Percentiles rank a stretch among this genome's conserved stretches.
Evolutionary conservation across 495 filamentous ascomycete genomes (phyloP).

Genomic region (Aspergillus incahuasiensis): DNA sequence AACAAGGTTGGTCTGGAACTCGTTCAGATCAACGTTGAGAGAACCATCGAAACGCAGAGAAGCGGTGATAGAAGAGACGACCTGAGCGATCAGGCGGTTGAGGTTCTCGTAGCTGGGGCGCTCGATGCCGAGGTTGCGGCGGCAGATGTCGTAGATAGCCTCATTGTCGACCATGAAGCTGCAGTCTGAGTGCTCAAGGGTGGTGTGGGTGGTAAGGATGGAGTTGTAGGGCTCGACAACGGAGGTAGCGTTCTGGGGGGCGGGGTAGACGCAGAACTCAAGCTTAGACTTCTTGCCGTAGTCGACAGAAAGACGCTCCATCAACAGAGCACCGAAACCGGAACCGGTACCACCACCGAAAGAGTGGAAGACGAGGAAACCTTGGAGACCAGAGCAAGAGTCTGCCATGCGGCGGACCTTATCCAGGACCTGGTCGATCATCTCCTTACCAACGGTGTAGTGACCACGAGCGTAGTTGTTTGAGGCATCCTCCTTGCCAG

Average conservation of each 20-base stretch:
- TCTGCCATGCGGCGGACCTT: constrained; percentile 94
- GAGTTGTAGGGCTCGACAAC: constrained; percentile 99
- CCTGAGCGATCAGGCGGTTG: constrained; percentile 97
- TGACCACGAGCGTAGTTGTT: constrained; percentile 99
- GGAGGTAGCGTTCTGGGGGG: constrained; percentile 91
- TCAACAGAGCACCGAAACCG: constrained; percentile 93
- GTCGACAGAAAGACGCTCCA: constrained; percentile 96
- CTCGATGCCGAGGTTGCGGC: constrained; percentile 92
- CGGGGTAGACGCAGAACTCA: constrained; percentile 98
- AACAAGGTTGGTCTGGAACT: constrained; percentile 99
- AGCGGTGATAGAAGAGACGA: constrained; percentile 97
- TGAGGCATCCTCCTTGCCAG: constrained; percentile 98
- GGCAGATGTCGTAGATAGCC: constrained; percentile 99
- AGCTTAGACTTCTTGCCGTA: constrained; percentile 99
- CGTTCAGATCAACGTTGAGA: constrained; percentile 98
- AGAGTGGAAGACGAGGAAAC: constrained; percentile 99
- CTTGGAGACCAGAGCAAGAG: constrained; percentile 95
- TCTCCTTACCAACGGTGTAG: constrained; percentile 98
- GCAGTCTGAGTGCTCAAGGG: constrained; percentile 98
- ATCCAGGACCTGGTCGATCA: constrained; percentile 95
- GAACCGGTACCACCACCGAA: constrained; percentile 99
- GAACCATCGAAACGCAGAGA: constrained; percentile 98
- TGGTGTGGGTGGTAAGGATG: constrained; percentile 97
- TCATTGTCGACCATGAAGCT: constrained; percentile 99
- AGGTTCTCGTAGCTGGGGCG: constrained; percentile 97